These are phyloP conservation scores for Urtica urens DNA, from an alignment of 306 rosid genomes.

Conservation along the genomic window DNA sequence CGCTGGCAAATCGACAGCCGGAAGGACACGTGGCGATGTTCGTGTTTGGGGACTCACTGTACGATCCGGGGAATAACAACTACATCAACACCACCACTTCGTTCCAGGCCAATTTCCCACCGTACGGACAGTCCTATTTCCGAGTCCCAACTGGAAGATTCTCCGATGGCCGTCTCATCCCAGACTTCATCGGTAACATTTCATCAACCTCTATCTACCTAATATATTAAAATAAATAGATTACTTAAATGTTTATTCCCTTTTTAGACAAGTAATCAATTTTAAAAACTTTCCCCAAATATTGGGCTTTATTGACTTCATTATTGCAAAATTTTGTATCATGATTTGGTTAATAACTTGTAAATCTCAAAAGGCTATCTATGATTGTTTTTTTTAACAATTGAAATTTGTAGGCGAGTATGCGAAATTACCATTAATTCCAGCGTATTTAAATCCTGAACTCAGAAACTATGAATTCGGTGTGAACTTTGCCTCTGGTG, in stretches of 20 bases:
- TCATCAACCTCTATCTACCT: no score
- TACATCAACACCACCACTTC: constrained; percentile 24
- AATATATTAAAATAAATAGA: no score
- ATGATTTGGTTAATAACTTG: no score
- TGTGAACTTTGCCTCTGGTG: constrained; percentile 56
- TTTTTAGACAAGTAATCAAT: no score
- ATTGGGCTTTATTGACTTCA: no score
- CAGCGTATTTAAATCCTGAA: constrained; percentile 38
- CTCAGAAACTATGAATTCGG: constrained; percentile 25
- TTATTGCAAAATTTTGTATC: no score
- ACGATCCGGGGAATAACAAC: constrained; percentile 38
- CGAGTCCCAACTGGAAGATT: constrained; percentile 28
- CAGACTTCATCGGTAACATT: constrained; percentile 43
- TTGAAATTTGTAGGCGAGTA: constrained; percentile 38
- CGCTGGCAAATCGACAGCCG: background rate
- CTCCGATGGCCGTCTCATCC: constrained; percentile 27
- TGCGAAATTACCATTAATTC: constrained; percentile 36
- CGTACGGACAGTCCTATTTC: constrained; percentile 35
- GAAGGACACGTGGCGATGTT: constrained; percentile 17
- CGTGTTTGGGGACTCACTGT: constrained; percentile 33
- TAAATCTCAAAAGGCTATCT: no score
- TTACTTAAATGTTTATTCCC: no score
- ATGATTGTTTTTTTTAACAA: background rate
- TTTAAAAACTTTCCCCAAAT: no score
- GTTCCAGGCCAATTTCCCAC: constrained; percentile 16